A percentile compares a stretch with the other conserved stretches of the same genome.
Evolutionary conservation across 2,329 filamentous ascomycete species (phyloP).

Genomic region (Penicillium sp.): DNA sequence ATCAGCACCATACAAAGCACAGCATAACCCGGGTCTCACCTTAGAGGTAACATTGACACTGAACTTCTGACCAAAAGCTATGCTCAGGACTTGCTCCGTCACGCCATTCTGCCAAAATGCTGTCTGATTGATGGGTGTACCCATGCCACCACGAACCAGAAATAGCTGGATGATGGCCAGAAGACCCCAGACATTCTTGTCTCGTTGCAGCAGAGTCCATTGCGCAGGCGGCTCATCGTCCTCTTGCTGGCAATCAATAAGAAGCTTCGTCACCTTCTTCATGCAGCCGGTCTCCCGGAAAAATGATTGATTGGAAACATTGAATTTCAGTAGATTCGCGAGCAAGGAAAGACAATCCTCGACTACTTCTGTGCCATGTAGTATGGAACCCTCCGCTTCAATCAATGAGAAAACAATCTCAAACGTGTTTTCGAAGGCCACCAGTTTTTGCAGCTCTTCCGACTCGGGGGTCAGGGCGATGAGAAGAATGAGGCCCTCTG

Average conservation of each 20-base stretch:
- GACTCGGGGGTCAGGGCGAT: conserved; percentile 84
- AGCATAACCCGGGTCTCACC: conserved; percentile 43
- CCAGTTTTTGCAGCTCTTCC: conserved; percentile 84
- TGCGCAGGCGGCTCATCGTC: conserved; percentile 59
- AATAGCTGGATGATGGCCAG: conserved; percentile 83
- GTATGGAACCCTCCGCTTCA: conserved; percentile 71
- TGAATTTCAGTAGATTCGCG: conserved; percentile 80
- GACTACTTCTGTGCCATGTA: conserved; percentile 76
- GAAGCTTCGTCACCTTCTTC: conserved; percentile 62
- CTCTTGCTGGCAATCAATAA: conserved; percentile 54
- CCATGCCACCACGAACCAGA: conserved; percentile 70
- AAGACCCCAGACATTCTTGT: conserved; percentile 88
- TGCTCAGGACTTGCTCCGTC: conserved; percentile 69
- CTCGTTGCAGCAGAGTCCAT: conserved; percentile 72
- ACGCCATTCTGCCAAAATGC: conserved; percentile 81
- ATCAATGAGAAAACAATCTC: conserved; percentile 80
- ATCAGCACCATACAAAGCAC: conserved; percentile 11
- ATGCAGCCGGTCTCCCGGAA: conserved; percentile 89
- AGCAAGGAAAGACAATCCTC: conserved; percentile 90
- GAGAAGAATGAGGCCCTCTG: conserved; percentile 75
- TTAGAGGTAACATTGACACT: conserved; percentile 76
- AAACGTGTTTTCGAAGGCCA: conserved; percentile 92
- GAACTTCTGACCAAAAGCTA: conserved; percentile 70
- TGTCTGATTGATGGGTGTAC: conserved; percentile 75
- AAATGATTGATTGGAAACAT: conserved; percentile 85